These are phyloP conservation scores for Petunia secreta DNA, from an alignment of 257 asterid species.

Conservation along the genomic window DNA sequence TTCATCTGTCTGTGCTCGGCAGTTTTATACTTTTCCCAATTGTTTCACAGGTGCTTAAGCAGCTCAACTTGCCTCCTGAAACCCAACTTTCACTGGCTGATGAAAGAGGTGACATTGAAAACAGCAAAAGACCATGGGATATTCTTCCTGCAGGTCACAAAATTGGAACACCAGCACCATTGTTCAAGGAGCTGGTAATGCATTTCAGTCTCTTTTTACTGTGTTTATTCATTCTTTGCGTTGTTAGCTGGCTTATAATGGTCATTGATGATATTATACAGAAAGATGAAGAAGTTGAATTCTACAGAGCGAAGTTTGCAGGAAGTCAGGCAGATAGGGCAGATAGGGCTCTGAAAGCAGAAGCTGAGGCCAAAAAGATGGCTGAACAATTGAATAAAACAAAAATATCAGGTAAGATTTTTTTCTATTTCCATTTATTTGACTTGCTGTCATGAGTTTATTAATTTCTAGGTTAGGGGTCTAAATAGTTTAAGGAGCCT, in stretches of 20 bases:
- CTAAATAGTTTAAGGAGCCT: neutral
- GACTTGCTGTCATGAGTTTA: slow-evolving; percentile 13
- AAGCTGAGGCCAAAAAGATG: slow-evolving; percentile 65
- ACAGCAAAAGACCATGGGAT: slow-evolving; percentile 85
- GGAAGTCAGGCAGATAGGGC: slow-evolving; percentile 97
- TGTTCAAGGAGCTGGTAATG: slow-evolving; percentile 81
- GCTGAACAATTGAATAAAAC: slow-evolving; percentile 63
- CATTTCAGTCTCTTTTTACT: slow-evolving; percentile 3
- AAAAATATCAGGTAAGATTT: slow-evolving; percentile 66
- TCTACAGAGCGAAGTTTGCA: slow-evolving; percentile 66
- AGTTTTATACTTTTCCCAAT: slow-evolving; percentile 23
- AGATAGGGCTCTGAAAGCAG: slow-evolving; percentile 68
- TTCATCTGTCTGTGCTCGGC: slow-evolving; percentile 9
- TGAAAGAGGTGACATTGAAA: slow-evolving; percentile 69
- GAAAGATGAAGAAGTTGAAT: slow-evolving; percentile 78
- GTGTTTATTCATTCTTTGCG: neutral
- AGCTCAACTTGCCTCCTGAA: slow-evolving; percentile 79
- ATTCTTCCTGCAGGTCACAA: slow-evolving; percentile 78
- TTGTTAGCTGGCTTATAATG: slow-evolving; percentile 25
- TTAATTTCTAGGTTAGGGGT: neutral
- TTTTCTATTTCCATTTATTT: neutral
- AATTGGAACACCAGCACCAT: slow-evolving; percentile 83
- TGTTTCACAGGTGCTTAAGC: slow-evolving; percentile 76
- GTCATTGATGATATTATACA: slow-evolving; percentile 43
- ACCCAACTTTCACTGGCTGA: slow-evolving; percentile 68